phyloP scores from a whole-genome alignment of 805 yeast genomes.

The Phaffomyces opuntiae region DNA sequence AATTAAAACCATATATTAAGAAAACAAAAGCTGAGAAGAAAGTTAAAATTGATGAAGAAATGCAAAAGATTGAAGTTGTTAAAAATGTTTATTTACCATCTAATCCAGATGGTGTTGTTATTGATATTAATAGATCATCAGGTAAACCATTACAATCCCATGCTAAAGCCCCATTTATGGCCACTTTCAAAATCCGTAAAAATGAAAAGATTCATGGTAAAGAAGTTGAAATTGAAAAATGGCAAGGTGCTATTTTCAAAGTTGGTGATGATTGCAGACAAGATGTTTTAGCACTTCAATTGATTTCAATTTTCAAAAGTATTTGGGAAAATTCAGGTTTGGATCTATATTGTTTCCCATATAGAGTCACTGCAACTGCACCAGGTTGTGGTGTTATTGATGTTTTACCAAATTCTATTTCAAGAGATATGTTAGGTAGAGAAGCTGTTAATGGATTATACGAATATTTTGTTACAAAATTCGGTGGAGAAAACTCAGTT shows the following conservation, averaged over 20 bases:
- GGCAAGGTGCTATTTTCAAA: constrained; percentile 96
- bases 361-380: constrained; percentile 95
- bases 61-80: constrained; percentile 66
- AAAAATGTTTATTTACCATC: constrained; percentile 91
- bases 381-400: constrained; percentile 99
- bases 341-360: constrained; percentile 87
- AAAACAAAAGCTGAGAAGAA: constrained; percentile 95
- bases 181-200: constrained; percentile 78
- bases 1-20: constrained; percentile 88
- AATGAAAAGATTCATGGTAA: constrained; percentile 39
- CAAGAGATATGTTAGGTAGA: constrained; percentile 97
- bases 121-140: constrained; percentile 85
- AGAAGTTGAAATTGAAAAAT: constrained; percentile 46
- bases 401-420: constrained; percentile 89
- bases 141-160: constrained; percentile 96
- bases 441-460: constrained; percentile 97
- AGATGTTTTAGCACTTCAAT: constrained; percentile 88
- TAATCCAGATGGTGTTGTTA: constrained; percentile 91
- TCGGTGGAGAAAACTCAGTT: constrained; percentile 88
- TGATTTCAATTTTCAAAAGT: constrained; percentile 84
- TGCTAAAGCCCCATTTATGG: constrained; percentile 98
- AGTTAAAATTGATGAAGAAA: constrained; percentile 92
- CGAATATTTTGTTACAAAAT: constrained; percentile 85
- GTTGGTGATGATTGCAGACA: constrained; percentile 99
- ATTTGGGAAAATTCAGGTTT: constrained; percentile 86